A percentile compares a stretch with the other conserved stretches of the same genome.
Evolutionary conservation across 768 basidiomycete species (phyloP).

Genomic region (Boletus pseudopeckii): DNA sequence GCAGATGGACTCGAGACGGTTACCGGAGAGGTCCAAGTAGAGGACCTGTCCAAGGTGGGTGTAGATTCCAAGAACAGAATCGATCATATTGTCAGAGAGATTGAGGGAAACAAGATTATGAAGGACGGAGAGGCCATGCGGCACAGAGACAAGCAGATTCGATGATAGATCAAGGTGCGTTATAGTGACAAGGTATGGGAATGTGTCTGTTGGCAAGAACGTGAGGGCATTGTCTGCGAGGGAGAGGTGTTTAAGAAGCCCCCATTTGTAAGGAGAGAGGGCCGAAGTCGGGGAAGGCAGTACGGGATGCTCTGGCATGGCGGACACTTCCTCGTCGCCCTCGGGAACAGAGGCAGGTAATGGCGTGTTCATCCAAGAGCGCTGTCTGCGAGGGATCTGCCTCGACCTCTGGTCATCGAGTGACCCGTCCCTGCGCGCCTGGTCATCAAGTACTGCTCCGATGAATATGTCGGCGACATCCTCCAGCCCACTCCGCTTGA

Average conservation of each 20-base stretch:
- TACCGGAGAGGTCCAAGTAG: slow-evolving; percentile 75
- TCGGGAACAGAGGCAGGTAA: slow-evolving; percentile 60
- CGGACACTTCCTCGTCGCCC: slow-evolving; percentile 33
- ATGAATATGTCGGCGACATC: slow-evolving; percentile 77
- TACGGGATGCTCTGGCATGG: slow-evolving; percentile 19
- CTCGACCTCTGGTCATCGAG: slow-evolving; percentile 45
- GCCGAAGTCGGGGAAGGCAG: slow-evolving; percentile 30
- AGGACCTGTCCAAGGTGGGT: slow-evolving; percentile 74
- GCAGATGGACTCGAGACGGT: slow-evolving; percentile 92
- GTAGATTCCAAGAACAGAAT: slow-evolving; percentile 89
- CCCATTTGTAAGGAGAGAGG: slow-evolving; percentile 67
- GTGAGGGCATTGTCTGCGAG: slow-evolving; percentile 80
- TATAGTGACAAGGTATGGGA: slow-evolving; percentile 67
- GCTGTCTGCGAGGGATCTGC: slow-evolving; percentile 42
- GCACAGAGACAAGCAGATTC: slow-evolving; percentile 88
- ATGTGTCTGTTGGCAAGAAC: slow-evolving; percentile 65
- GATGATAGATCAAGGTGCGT: slow-evolving; percentile 87
- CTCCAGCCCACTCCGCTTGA: slow-evolving; percentile 77
- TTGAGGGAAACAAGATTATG: slow-evolving; percentile 87
- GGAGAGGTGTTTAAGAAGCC: slow-evolving; percentile 69
- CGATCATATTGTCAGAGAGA: slow-evolving; percentile 96
- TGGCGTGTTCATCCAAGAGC: slow-evolving; percentile 47
- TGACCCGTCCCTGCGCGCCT: slow-evolving; percentile 58
- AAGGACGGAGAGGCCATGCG: slow-evolving; percentile 67
- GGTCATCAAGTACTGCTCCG: slow-evolving; percentile 73